Conservation (phyloP, 192 early-diverging fungal species). For the Umbelopsis sp. region DNA sequence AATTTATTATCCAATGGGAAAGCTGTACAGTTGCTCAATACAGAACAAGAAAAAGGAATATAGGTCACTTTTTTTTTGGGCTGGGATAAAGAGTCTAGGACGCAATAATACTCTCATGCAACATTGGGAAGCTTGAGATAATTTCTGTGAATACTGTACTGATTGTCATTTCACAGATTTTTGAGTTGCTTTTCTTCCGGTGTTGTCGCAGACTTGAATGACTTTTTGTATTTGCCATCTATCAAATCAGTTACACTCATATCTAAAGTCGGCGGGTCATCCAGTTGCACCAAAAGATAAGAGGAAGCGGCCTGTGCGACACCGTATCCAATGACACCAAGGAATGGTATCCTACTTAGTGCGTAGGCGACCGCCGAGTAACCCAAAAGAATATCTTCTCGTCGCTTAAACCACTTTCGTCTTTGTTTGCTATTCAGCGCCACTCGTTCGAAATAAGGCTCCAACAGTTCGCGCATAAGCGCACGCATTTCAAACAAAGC, state of each 20-base stretch:
- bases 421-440: slow-evolving; percentile 48
- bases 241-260: background rate
- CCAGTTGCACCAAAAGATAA: slow-evolving; percentile 35
- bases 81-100: background rate
- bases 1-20: background rate
- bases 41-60: background rate
- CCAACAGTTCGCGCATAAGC: slow-evolving; percentile 61
- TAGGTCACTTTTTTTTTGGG: background rate
- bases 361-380: slow-evolving; percentile 59
- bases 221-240: slow-evolving; percentile 3
- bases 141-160: background rate
- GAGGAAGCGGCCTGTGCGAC: slow-evolving; percentile 54
- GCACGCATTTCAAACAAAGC: slow-evolving; percentile 54
- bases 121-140: too few species aligned
- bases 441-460: slow-evolving; percentile 64
- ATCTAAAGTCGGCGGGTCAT: slow-evolving; percentile 27
- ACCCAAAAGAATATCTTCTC: slow-evolving; percentile 59
- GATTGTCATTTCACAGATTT: background rate
- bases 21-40: slow-evolving; percentile 16
- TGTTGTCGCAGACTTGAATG: background rate
- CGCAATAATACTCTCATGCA: too few species aligned
- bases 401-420: slow-evolving; percentile 57
- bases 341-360: slow-evolving; percentile 52
- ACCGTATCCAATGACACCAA: slow-evolving; percentile 58
- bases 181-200: background rate